Evolutionary conservation across 192 early-diverging fungal genomes (phyloP).

Genomic region (Funneliformis geosporum): DNA sequence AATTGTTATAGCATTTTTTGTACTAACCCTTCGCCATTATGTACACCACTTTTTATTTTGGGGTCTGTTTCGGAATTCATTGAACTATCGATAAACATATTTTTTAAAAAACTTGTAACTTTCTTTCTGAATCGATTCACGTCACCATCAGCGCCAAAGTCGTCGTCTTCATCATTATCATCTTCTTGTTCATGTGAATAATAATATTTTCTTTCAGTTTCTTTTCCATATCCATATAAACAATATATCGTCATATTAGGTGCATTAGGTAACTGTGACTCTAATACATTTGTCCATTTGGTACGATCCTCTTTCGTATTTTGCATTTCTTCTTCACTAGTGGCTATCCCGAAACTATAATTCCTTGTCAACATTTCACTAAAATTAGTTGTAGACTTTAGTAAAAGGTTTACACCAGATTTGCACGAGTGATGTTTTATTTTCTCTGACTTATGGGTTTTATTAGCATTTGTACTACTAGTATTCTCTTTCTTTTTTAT

Average conservation of each 20-base stretch:
- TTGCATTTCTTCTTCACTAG: constrained; percentile 60
- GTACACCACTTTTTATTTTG: constrained; percentile 68
- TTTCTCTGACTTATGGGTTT: background rate
- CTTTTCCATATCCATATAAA: constrained; percentile 77
- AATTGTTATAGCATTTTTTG: background rate
- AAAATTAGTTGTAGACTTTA: constrained; percentile 51
- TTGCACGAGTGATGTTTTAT: background rate
- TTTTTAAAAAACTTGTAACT: constrained; percentile 9
- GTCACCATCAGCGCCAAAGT: constrained; percentile 34
- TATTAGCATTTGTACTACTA: background rate
- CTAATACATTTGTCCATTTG: constrained; percentile 80
- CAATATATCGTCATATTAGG: constrained; percentile 79
- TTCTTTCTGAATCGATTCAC: constrained; percentile 15
- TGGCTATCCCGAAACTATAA: constrained; percentile 70
- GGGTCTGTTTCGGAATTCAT: constrained; percentile 52
- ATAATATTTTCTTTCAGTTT: constrained; percentile 83
- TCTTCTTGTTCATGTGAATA: constrained; percentile 52
- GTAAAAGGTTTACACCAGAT: constrained; percentile 51
- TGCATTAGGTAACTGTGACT: constrained; percentile 69
- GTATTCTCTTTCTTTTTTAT: background rate
- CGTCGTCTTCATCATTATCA: constrained; percentile 32
- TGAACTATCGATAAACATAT: constrained; percentile 55
- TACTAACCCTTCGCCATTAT: constrained; percentile 65
- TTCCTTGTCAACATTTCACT: constrained; percentile 53
- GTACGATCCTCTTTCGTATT: constrained; percentile 57